These are phyloP conservation scores for Stachybotrys chartarum DNA, from an alignment of 2,329 filamentous ascomycete species.

Conservation along the genomic window DNA sequence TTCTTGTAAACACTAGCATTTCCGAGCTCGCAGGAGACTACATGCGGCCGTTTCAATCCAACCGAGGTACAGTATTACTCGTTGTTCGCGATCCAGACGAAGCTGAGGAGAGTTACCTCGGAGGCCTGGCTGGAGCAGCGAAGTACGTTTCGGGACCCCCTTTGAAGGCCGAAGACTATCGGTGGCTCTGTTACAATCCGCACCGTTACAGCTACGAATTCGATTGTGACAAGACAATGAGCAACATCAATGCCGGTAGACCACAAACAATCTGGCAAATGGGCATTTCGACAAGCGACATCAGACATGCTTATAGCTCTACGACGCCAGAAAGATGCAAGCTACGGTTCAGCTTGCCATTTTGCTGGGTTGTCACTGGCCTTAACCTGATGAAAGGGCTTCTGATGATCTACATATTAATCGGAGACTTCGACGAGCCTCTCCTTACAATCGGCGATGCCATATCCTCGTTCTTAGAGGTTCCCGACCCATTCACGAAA, in stretches of 20 bases:
- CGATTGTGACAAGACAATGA: neutral
- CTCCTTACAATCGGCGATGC: constrained; percentile 11
- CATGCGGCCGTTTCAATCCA: neutral
- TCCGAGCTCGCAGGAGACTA: no score
- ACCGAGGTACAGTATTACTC: neutral
- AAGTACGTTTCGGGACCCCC: no score
- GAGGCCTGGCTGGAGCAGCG: no score
- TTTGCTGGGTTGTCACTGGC: neutral
- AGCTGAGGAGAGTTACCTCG: no score
- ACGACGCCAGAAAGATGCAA: neutral
- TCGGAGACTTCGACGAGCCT: constrained; percentile 7
- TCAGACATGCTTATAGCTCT: neutral
- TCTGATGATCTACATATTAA: constrained; percentile 4
- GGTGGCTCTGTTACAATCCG: neutral
- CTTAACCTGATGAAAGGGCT: constrained; percentile 5
- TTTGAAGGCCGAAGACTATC: neutral
- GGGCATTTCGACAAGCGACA: neutral
- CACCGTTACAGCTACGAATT: neutral
- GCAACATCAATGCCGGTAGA: neutral
- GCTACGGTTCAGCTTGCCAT: neutral
- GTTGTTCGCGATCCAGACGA: neutral
- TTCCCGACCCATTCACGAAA: constrained; percentile 6
- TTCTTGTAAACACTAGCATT: no score
- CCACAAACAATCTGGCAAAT: neutral
- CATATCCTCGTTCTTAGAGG: constrained; percentile 9